These are phyloP conservation scores for Melanomma pulvis-pyrius DNA, from an alignment of 495 filamentous ascomycete genomes.

Conservation along the genomic window DNA sequence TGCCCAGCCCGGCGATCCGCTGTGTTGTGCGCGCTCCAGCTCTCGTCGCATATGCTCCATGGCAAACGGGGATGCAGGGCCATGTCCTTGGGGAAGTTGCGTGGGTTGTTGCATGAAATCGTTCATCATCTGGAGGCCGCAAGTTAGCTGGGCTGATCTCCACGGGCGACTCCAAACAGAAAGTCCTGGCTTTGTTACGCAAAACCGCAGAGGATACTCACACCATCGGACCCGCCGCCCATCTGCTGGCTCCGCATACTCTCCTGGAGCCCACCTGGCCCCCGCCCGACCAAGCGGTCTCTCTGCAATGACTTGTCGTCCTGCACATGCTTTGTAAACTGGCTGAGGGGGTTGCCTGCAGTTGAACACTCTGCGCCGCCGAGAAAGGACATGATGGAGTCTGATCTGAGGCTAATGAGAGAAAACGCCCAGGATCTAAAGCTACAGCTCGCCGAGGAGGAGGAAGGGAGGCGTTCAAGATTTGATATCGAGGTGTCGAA, in stretches of 20 bases:
- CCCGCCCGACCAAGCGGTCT: slow-evolving; percentile 77
- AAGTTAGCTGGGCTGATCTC: slow-evolving; percentile 34
- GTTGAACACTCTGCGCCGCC: slow-evolving; percentile 97
- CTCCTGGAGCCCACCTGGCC: slow-evolving; percentile 64
- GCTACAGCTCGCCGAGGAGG: background rate
- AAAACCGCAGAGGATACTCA: slow-evolving; percentile 39
- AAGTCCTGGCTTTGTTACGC: background rate
- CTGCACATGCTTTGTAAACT: slow-evolving; percentile 92
- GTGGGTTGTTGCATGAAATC: slow-evolving; percentile 80
- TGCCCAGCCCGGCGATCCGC: slow-evolving; percentile 67
- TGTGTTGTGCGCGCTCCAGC: slow-evolving; percentile 61
- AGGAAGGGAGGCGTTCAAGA: background rate
- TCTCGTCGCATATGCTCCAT: slow-evolving; percentile 73
- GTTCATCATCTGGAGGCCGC: slow-evolving; percentile 78
- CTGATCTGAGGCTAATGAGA: too few relatives aligned
- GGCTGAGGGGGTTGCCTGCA: slow-evolving; percentile 90
- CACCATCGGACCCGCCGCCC: slow-evolving; percentile 65
- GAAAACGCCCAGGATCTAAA: background rate
- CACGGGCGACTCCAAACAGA: background rate
- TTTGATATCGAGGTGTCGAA: background rate
- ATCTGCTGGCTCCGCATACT: slow-evolving; percentile 64
- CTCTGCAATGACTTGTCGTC: slow-evolving; percentile 93
- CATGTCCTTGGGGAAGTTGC: slow-evolving; percentile 56
- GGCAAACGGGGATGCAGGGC: slow-evolving; percentile 58
- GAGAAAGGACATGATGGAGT: slow-evolving; percentile 77